phyloP scores from a whole-genome alignment of 1,284 basidiomycete genomes.

The Bothia castanella region DNA sequence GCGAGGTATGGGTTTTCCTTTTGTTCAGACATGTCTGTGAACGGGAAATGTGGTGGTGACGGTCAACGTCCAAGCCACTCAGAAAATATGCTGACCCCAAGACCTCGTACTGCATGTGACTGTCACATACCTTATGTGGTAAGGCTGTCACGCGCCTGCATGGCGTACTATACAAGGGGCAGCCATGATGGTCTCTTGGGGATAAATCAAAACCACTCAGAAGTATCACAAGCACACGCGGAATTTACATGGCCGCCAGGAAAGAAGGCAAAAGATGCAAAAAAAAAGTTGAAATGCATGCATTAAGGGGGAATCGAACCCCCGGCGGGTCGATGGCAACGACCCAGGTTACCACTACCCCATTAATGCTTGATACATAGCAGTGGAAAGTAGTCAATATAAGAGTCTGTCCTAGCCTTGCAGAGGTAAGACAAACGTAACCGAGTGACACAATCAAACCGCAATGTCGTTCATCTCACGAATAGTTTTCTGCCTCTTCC shows the following conservation, averaged over 20 bases:
- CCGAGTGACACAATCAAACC: no score
- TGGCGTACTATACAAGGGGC: no score
- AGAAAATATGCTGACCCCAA: slow-evolving; percentile 23
- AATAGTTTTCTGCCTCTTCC: slow-evolving; percentile 63
- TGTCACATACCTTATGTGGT: no score
- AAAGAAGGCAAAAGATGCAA: no score
- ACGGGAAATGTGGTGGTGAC: slow-evolving; percentile 1
- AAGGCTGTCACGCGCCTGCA: no score
- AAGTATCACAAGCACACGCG: no score
- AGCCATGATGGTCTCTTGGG: no score
- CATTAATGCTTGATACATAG: slow-evolving; percentile 28
- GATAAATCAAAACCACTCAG: no score
- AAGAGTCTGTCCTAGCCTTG: no score
- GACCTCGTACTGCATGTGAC: slow-evolving; percentile 7
- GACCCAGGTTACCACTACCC: slow-evolving; percentile 38
- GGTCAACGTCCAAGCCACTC: neutral
- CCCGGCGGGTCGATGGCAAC: slow-evolving; percentile 61
- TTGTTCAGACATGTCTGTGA: slow-evolving; percentile 15
- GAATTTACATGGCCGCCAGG: no score
- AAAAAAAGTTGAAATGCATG: slow-evolving; percentile 33
- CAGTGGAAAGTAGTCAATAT: no score
- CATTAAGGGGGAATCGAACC: slow-evolving; percentile 79
- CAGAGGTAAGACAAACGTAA: no score
- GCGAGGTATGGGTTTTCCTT: slow-evolving; percentile 59
- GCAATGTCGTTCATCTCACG: slow-evolving; percentile 33